Base-by-base conservation (phyloP, 306 rosid species). In the Quercus variabilis region DNA sequence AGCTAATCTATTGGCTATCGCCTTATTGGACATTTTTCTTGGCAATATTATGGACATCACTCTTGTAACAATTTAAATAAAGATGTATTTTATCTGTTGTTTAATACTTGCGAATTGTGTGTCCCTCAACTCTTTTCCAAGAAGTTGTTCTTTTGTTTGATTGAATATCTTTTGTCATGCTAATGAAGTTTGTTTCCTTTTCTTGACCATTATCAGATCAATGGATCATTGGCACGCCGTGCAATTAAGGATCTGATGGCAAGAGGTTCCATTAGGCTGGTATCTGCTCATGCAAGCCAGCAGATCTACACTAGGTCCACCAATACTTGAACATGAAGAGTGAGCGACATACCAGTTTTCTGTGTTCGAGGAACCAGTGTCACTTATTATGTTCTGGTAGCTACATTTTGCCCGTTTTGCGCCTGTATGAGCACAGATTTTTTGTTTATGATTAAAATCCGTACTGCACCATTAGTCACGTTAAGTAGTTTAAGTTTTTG, bases 221-320 rank as follows among this genome's bases (percentile, higher is more conserved):
- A 76, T 69, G 87, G 85, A 74, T 84, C 85, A 41, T 59, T 84
- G 83, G 87, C 87, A 5, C 85, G 87, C 63, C 77, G 75, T 4
- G 85, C 80, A 25, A 84, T 77, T 31, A 84, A 69, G 31, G 85
- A 77, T 12, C 35, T 74, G 49, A 81, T 81, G 87, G 80, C 82
- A 26, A 69, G 78, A 69, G 87, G 85, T 3, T 77, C 81, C 19
- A 77, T 81, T 68, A 80, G 85, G 80, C 57, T 84, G 35, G 69
- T 80, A 28, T 21, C 58, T 52, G 63, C 80, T 6, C 87, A 81
- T 81, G 74, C 85, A 26, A 80, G 82, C 74, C 87, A 84, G 56
- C 83, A 77, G 56, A 84, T 80, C 63, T 84, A 77, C 80, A 81
- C 87, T 26, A 80, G 84, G 73, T 56, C 84, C n/a, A 80, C 81